These are phyloP conservation scores for Apophysomyces ossiformis DNA, from an alignment of 371 early-diverging fungal species.

Conservation along the genomic window DNA sequence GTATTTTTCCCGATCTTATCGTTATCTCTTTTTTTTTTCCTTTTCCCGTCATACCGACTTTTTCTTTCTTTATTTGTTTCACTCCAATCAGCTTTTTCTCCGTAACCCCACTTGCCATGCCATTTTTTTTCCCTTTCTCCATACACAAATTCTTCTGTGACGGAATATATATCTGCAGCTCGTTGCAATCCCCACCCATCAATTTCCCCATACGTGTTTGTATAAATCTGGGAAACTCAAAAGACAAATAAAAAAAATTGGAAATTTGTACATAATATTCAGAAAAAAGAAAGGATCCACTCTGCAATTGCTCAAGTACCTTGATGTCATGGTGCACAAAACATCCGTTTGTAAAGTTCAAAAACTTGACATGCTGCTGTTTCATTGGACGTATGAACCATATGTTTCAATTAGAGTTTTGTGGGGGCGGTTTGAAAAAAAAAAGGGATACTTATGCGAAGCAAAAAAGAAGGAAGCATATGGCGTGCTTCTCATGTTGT, in stretches of 20 bases:
- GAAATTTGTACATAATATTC: conserved; percentile 1
- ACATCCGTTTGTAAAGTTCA: background rate
- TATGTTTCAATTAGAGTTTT: background rate
- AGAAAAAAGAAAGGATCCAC: background rate
- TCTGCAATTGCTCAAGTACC: background rate
- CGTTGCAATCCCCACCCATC: background rate
- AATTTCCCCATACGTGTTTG: background rate
- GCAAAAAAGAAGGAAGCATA: too few species aligned
- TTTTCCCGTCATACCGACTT: conserved; percentile 4
- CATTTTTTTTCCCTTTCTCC: background rate
- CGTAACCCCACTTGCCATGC: background rate
- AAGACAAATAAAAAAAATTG: background rate
- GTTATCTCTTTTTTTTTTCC: conserved; percentile 2
- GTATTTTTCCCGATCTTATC: too few species aligned
- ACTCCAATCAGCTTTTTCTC: background rate
- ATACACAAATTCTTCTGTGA: background rate
- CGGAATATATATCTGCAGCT: background rate
- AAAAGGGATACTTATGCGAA: background rate
- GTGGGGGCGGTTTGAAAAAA: background rate
- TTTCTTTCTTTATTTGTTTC: conserved; percentile 13
- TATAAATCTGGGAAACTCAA: conserved; percentile 2
- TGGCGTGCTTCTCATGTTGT: too few species aligned
- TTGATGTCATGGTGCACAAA: conserved; percentile 8
- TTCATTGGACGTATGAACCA: background rate
- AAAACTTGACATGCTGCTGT: background rate